Evolutionary conservation across 1,284 basidiomycete species (phyloP), one percentile per base, ranked within the genome.

Genomic region (Anthracocystis panici-leucophaei): DNA sequence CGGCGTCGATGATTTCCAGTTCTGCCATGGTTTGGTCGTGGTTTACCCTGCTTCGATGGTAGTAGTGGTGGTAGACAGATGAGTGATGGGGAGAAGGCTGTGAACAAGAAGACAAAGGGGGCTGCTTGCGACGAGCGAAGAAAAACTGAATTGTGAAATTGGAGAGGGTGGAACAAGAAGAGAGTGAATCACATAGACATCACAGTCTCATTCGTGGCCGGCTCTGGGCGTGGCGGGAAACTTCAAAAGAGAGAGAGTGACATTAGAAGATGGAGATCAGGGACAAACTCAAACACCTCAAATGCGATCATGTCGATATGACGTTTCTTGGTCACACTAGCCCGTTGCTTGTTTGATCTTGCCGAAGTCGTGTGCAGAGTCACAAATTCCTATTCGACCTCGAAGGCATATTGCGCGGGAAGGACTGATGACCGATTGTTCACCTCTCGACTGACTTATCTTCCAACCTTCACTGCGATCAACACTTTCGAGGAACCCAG

Each of bases 1-100:
- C 71, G 23, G 71, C 55, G 29, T 74, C 71, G 50, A 74, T 74
- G 59, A 65, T 64, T 50, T 70, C 71, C 9, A 66, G 41, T 42
- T 63, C 69, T n/a, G 63, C 65, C 68, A 72, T 64, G 9, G 23
- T 46, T 20, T 7, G 31, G 27, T 27, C 27, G 27, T 1, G n/a
- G 2, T 10, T n/a, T 9, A 4, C 14, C 10, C 41, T 52, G n/a
- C 7, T 48, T n/a, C 20, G 46, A 35, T 33, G 42, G 42, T 56
- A n/a, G n/a, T 44, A 10, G n/a, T 35, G 21, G 33, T 38, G 18
- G 49, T 49, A 18, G 29, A 31, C 5, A 11, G 11, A 12, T 16
- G 35, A 16, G 35, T 3, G 35, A 16, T 38, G 35, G 35, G 2
- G 11, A 16, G 14, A 38, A 38, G 35, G 35, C 35, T 38, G 35